A percentile compares a stretch with the other conserved stretches of the same genome.
These are phyloP conservation scores for Narthecium ossifragum DNA, from an alignment of 106 monocot species.

Conservation along the genomic window DNA sequence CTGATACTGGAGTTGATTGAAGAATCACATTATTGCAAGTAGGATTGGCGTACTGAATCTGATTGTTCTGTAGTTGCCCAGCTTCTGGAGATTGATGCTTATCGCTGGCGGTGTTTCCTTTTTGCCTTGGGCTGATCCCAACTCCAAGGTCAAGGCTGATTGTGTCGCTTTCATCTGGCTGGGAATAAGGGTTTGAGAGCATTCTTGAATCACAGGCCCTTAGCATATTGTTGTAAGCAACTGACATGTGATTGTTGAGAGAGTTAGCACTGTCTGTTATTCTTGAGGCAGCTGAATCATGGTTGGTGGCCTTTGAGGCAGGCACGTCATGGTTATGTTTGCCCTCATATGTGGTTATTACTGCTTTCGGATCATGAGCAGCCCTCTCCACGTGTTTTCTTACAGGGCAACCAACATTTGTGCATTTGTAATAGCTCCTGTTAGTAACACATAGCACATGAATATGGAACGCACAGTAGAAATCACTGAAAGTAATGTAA, in stretches of 20 bases:
- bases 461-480: too few relatives aligned
- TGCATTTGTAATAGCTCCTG: constrained; percentile 99
- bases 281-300: constrained; percentile 25
- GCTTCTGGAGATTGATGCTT: constrained; percentile 11
- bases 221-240: constrained; percentile 21
- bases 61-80: constrained; percentile 18
- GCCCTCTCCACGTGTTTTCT: constrained; percentile 98
- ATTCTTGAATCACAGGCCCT: constrained; percentile 23
- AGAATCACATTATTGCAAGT: constrained; percentile 18
- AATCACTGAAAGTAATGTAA: too few relatives aligned
- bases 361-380: constrained; percentile 93
- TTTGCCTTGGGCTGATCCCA: constrained; percentile 41
- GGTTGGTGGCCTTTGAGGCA: constrained; percentile 46
- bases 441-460: neutral
- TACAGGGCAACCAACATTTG: constrained; percentile 77
- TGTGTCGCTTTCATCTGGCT: constrained; percentile 31
- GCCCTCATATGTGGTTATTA: constrained; percentile 97
- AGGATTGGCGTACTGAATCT: constrained; percentile 17
- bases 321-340: constrained; percentile 99
- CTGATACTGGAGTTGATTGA: constrained; percentile 15
- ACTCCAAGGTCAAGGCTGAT: constrained; percentile 84
- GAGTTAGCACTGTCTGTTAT: constrained; percentile 3
- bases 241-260: constrained; percentile 21
- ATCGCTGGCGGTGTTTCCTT: constrained; percentile 14
- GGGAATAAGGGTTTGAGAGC: constrained; percentile 20